Percentiles rank a stretch among this genome's conserved stretches.
These are phyloP conservation scores for Clarireedia monteithiana DNA, from an alignment of 2,329 filamentous ascomycete species.

Conservation along the genomic window DNA sequence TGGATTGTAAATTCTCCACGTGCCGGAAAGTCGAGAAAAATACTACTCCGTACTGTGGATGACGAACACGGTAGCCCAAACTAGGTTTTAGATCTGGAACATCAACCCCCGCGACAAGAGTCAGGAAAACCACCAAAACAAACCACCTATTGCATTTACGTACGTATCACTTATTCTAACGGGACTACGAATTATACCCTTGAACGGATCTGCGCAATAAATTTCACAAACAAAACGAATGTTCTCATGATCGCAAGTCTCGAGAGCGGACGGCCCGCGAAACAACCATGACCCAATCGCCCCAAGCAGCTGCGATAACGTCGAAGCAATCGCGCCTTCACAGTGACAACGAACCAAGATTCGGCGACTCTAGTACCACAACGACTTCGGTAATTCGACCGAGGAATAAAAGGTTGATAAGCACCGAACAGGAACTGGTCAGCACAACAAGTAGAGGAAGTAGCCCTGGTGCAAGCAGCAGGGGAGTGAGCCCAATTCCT, in stretches of 20 bases:
- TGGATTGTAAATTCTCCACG: constrained; percentile 4
- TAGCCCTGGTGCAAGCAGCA: constrained; percentile 31
- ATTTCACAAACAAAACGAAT: constrained; percentile 7
- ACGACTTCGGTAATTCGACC: constrained; percentile 21
- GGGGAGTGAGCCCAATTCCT: constrained; percentile 43
- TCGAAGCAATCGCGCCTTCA: constrained; percentile 9
- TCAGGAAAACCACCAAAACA: background rate
- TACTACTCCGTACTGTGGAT: constrained; percentile 3
- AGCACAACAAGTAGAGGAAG: constrained; percentile 27
- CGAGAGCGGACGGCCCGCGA: constrained; percentile 18
- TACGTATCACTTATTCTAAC: background rate
- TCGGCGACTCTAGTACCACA: constrained; percentile 1
- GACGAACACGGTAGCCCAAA: constrained; percentile 11
- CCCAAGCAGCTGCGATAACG: constrained; percentile 15
- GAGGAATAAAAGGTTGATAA: constrained; percentile 24
- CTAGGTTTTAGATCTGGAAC: constrained; percentile 5
- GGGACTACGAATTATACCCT: background rate
- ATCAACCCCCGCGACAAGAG: constrained; percentile 6
- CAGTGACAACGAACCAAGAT: constrained; percentile 3
- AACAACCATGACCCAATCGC: constrained; percentile 12
- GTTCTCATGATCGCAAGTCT: constrained; percentile 19
- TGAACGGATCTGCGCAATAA: background rate
- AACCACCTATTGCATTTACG: background rate
- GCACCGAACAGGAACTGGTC: constrained; percentile 26
- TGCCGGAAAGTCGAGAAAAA: constrained; percentile 1